Evolutionary conservation across 257 asterid genomes (phyloP).

Genomic region (Petunia axillaris): DNA sequence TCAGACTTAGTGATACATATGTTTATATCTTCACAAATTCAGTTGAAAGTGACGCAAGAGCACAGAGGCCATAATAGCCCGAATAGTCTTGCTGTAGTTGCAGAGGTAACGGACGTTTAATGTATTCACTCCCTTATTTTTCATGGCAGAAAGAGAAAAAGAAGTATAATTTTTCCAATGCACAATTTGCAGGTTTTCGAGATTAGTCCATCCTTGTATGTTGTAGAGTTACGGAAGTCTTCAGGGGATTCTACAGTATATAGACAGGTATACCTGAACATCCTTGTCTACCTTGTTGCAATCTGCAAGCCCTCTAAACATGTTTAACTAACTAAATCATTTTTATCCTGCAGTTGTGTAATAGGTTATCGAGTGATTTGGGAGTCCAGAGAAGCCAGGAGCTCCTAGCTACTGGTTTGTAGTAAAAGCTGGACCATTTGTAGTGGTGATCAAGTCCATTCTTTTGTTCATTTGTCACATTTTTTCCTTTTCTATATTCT

Average conservation of each 20-base stretch:
- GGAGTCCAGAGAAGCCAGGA: constrained; percentile 63
- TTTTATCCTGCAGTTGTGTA: constrained; percentile 63
- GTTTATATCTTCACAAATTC: constrained; percentile 28
- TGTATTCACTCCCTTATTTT: background rate
- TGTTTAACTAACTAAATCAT: background rate
- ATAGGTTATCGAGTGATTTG: constrained; percentile 74
- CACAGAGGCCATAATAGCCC: constrained; percentile 53
- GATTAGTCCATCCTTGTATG: constrained; percentile 77
- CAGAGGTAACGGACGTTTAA: constrained; percentile 62
- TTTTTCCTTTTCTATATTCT: background rate
- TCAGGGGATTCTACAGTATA: constrained; percentile 69
- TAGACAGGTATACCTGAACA: constrained; percentile 61
- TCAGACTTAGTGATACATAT: background rate
- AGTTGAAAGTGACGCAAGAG: constrained; percentile 73
- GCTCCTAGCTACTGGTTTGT: constrained; percentile 37
- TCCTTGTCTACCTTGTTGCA: background rate
- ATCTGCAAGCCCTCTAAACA: background rate
- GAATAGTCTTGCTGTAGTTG: constrained; percentile 63
- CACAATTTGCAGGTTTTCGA: constrained; percentile 71
- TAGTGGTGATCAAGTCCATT: background rate
- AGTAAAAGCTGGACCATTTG: constrained; percentile 1
- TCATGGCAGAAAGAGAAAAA: too few relatives aligned
- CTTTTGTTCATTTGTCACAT: background rate
- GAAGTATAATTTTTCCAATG: background rate
- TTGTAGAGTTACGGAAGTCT: constrained; percentile 78